Base-by-base conservation (phyloP, 2,329 filamentous ascomycete genomes). In the Trichoderma harzianum region DNA sequence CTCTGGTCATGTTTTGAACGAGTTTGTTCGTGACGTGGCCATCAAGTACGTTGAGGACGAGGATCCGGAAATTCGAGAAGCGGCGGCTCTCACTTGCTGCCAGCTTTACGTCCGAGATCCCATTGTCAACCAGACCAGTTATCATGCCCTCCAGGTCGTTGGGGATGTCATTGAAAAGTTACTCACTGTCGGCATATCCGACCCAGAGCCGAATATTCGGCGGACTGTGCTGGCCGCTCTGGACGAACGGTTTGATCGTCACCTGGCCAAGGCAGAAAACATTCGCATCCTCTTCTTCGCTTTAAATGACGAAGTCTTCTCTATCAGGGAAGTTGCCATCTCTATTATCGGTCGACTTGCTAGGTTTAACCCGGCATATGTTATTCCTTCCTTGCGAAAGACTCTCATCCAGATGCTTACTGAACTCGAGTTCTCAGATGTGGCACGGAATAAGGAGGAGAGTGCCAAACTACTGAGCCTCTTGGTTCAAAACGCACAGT, bases 31-130 rank as follows among this genome's bases (percentile, higher is more conserved):
- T 28, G 96, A 99, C 79, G 96, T 99, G 64, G 96, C 97, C 5
- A 97, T 99, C 78, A 96, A 95, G 80, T 99, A 98, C 77, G 95
- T 99, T 55, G 95, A 99, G 76, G 96, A 97, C 74, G 95, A 98
- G 76, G 97, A 97, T 77, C 88, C 94, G 0, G 93, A 97, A 75
- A 98, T 97, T 65, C 90, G 96, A 72, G 95, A 97, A 81, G 96
- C 96, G 18, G 95, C 96, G 3, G 95, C 96, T 18, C 86, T 99
- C 73, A 99, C 97, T 6, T 98, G 96, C 82, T 99, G 97, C 79
- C 97, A 99, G 80, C 89, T 99, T 60, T 98, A 98, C 78, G 93
- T 98, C 60, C 91, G 94, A 76, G 97, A 99, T 79, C 96, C 96
- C 0, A 98, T 99, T 75, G 94, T 99, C 77, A 96, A 97, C 77